Percentiles rank a stretch among this genome's conserved stretches.
Evolutionary conservation across 306 rosid species (phyloP).

Genomic region (Corylus americana): DNA sequence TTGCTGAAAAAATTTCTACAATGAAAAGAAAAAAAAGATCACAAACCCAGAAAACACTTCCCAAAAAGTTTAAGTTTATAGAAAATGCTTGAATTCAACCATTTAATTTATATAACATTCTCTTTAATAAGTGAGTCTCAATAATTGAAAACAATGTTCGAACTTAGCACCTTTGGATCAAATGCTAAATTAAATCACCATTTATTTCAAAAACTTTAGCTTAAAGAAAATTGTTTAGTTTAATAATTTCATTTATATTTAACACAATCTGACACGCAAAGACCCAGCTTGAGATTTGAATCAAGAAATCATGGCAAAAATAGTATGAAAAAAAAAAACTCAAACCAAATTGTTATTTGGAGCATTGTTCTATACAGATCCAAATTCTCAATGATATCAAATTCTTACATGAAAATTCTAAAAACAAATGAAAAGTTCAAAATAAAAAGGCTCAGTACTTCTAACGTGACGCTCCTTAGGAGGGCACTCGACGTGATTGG

Average conservation of each 20-base stretch:
- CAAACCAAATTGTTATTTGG: not conserved
- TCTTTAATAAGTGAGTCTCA: too few species aligned
- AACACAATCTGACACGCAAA: not conserved
- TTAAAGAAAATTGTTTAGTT: too few species aligned
- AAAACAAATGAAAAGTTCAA: not conserved
- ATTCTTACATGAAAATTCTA: not conserved
- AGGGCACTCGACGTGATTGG: slow-evolving; percentile 86
- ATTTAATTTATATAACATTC: too few species aligned
- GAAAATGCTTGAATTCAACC: too few species aligned
- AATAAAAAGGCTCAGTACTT: slow-evolving; percentile 47
- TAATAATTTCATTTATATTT: too few species aligned
- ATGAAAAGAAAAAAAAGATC: slow-evolving; percentile 1
- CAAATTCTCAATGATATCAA: not conserved
- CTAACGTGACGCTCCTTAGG: slow-evolving; percentile 93
- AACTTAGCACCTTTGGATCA: too few species aligned
- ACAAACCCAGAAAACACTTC: not conserved
- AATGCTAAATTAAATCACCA: too few species aligned
- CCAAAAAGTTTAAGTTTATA: too few species aligned
- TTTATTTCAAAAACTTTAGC: too few species aligned
- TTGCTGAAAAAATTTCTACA: slow-evolving; percentile 74
- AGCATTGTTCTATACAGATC: not conserved
- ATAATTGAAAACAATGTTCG: too few species aligned
- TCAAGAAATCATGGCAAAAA: not conserved
- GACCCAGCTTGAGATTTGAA: not conserved
- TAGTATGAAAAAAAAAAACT: not conserved